Evolutionary conservation across 139 green algal genomes (phyloP).

Genomic region (Picochlorum sp.): DNA sequence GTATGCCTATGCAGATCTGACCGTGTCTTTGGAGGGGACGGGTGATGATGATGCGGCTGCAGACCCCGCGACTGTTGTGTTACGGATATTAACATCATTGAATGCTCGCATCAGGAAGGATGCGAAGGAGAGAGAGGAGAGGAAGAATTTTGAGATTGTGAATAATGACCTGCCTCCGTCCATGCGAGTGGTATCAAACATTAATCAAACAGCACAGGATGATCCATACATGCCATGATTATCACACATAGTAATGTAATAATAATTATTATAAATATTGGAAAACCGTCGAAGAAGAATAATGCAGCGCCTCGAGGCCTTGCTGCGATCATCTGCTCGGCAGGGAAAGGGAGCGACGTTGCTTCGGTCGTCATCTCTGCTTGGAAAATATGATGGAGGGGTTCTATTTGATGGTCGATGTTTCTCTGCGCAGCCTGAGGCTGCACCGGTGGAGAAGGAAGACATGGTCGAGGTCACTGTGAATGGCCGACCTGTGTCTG

Average conservation of each 20-base stretch:
- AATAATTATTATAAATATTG: too few species aligned
- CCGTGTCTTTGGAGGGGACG: conserved; percentile 45
- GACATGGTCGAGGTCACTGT: conserved; percentile 81
- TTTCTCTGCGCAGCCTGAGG: conserved; percentile 21
- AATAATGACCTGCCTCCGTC: conserved; percentile 22
- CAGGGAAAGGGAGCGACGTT: too few species aligned
- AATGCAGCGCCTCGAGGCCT: background rate
- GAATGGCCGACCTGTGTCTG: conserved; percentile 65
- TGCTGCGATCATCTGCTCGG: too few species aligned
- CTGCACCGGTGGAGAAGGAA: conserved; percentile 12
- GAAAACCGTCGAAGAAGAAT: too few species aligned
- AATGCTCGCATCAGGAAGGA: conserved; percentile 21
- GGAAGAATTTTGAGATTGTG: conserved; percentile 33
- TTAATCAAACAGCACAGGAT: conserved; percentile 3
- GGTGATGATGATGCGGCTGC: conserved; percentile 11
- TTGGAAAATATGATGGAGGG: too few species aligned
- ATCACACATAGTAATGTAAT: too few species aligned
- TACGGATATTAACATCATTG: conserved; percentile 26
- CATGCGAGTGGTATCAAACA: conserved; percentile 25
- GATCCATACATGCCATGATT: conserved; percentile 15
- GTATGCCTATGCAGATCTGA: conserved; percentile 64
- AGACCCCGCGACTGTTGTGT: conserved; percentile 25
- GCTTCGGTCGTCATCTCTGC: too few species aligned
- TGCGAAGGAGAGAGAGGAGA: conserved; percentile 22
- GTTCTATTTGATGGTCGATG: background rate